Evolutionary conservation across 73 alveolate species (phyloP).

Genomic region (Halteria grandinella): DNA sequence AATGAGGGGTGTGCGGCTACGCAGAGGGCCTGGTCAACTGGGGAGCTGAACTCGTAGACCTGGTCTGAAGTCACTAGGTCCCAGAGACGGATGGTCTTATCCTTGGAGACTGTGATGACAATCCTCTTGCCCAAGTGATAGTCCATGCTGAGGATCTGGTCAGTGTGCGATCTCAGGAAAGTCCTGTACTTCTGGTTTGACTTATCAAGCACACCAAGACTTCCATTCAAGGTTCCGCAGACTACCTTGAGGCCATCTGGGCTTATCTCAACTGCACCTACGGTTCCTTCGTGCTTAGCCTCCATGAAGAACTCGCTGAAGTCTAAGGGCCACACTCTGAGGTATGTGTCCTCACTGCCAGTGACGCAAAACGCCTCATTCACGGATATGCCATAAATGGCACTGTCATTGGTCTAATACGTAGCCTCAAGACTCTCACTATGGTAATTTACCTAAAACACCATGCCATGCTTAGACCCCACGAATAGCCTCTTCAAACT

Average conservation of each 20-base stretch:
- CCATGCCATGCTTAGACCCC: conserved; percentile 80
- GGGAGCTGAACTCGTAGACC: conserved; percentile 83
- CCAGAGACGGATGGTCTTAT: conserved; percentile 87
- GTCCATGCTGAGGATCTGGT: conserved; percentile 67
- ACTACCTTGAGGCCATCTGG: conserved; percentile 91
- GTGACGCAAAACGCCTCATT: conserved; percentile 96
- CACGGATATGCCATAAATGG: conserved; percentile 83
- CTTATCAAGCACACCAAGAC: conserved; percentile 88
- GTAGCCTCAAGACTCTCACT: conserved; percentile 83
- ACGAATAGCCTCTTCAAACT: conserved; percentile 70
- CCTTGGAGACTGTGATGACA: conserved; percentile 75
- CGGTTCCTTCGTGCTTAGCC: conserved; percentile 97
- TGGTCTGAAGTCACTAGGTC: conserved; percentile 75
- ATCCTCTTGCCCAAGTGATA: conserved; percentile 61
- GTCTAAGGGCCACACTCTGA: conserved; percentile 97
- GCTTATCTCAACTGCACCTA: conserved; percentile 90
- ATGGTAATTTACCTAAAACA: conserved; percentile 69
- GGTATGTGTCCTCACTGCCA: conserved; percentile 91
- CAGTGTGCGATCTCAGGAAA: conserved; percentile 93
- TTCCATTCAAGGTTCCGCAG: conserved; percentile 95
- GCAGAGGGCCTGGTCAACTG: conserved; percentile 75
- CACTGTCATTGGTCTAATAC: conserved; percentile 87
- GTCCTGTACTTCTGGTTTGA: conserved; percentile 90
- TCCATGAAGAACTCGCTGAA: conserved; percentile 95
- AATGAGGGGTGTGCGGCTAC: conserved; percentile 72